Evolutionary conservation across 129 eudicot species (phyloP).

Genomic region (Smallanthus sonchifolius): DNA sequence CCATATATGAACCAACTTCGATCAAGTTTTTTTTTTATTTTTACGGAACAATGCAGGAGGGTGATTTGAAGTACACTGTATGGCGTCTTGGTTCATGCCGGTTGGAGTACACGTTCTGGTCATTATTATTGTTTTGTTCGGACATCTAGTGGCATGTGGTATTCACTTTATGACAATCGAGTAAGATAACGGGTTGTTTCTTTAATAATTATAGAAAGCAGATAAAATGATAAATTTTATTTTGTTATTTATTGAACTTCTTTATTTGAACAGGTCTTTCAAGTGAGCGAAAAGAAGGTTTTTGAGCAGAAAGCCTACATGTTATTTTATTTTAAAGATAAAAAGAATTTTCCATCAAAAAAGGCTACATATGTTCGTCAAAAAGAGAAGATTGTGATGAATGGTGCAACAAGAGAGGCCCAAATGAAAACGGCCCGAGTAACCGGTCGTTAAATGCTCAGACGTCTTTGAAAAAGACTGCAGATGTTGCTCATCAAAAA

Average conservation of each 20-base stretch:
- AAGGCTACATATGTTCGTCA: slow-evolving; percentile 44
- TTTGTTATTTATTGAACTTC: background rate
- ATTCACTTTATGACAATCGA: slow-evolving; percentile 86
- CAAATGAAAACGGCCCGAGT: background rate
- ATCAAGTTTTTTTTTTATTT: background rate
- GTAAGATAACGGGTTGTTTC: slow-evolving; percentile 36
- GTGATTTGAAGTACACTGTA: slow-evolving; percentile 81
- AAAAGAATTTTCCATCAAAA: slow-evolving; percentile 32
- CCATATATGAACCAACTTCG: background rate
- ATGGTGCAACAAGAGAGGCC: slow-evolving; percentile 15
- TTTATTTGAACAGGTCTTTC: slow-evolving; percentile 50
- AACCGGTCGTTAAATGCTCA: slow-evolving; percentile 23
- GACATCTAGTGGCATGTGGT: slow-evolving; percentile 96
- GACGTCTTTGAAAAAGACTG: slow-evolving; percentile 38
- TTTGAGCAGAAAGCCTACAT: slow-evolving; percentile 95
- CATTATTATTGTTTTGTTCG: slow-evolving; percentile 94
- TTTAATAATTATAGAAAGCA: background rate
- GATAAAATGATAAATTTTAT: background rate
- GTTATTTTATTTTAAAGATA: slow-evolving; percentile 75
- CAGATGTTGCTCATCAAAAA: slow-evolving; percentile 42
- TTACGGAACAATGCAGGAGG: slow-evolving; percentile 53
- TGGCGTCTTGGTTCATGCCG: slow-evolving; percentile 98
- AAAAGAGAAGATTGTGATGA: slow-evolving; percentile 44
- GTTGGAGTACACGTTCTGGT: slow-evolving; percentile 96
- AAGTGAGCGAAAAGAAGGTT: slow-evolving; percentile 80